A percentile compares a stretch with the other conserved stretches of the same genome.
Evolutionary conservation across 139 green algal genomes (phyloP).

Genomic region (Coelastrella sp.): DNA sequence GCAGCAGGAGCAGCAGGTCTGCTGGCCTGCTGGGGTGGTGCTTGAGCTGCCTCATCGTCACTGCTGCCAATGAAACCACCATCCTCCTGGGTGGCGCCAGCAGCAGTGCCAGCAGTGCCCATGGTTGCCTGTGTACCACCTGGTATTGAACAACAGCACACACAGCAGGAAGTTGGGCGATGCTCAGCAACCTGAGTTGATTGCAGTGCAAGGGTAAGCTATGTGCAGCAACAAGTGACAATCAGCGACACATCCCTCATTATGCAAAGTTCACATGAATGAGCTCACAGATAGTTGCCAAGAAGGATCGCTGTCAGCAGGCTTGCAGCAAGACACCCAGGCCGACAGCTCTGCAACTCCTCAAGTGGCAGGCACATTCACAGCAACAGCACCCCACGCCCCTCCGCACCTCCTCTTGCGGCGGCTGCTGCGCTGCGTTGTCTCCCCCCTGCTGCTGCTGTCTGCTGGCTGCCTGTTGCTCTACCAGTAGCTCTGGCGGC

Average conservation of each 20-base stretch:
- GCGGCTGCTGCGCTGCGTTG: not conserved
- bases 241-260: not conserved
- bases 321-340: too few relatives aligned
- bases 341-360: too few relatives aligned
- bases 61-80: slow-evolving; percentile 13
- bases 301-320: too few relatives aligned
- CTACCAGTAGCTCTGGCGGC: not conserved
- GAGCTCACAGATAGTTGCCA: too few relatives aligned
- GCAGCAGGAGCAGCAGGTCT: not conserved
- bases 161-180: not conserved
- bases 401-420: not conserved
- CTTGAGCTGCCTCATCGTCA: not conserved
- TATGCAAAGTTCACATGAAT: not conserved
- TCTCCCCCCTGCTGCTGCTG: not conserved
- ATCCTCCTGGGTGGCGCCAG: not conserved
- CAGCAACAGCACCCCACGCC: not conserved
- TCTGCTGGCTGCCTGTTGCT: not conserved
- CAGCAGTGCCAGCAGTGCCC: not conserved
- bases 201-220: not conserved
- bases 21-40: not conserved
- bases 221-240: too few relatives aligned
- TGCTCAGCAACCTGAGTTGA: not conserved
- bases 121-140: not conserved
- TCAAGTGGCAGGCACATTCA: too few relatives aligned
- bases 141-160: not conserved